Percentiles rank a stretch among this genome's conserved stretches.
Evolutionary conservation across 1,284 basidiomycete genomes (phyloP).

Genomic region (Leucoagaricus sp.): DNA sequence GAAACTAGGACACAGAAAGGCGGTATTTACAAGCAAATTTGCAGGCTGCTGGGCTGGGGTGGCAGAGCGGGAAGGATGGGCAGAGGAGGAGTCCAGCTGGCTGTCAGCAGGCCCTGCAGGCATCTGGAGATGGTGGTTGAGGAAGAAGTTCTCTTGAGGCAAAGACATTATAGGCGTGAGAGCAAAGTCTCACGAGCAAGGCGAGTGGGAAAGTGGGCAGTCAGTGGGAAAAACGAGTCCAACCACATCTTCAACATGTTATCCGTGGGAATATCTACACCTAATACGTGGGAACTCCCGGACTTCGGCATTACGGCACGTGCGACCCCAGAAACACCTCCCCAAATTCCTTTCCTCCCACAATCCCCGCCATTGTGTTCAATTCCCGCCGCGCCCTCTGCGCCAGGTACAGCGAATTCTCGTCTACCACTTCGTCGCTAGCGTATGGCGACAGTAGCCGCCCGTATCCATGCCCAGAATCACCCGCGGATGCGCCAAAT

Average conservation of each 20-base stretch:
- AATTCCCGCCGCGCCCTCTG: constrained; percentile 19
- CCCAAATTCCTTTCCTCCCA: background rate
- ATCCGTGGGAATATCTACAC: constrained; percentile 15
- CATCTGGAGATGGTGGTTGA: constrained; percentile 45
- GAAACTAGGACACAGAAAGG: constrained; percentile 23
- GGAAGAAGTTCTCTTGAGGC: constrained; percentile 40
- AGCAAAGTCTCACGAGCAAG: constrained; percentile 36
- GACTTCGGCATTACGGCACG: constrained; percentile 14
- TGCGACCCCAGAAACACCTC: constrained; percentile 8
- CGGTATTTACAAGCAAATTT: constrained; percentile 31
- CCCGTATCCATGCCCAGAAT: constrained; percentile 19
- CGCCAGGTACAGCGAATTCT: constrained; percentile 42
- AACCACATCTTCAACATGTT: constrained; percentile 19
- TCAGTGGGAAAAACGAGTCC: constrained; percentile 23
- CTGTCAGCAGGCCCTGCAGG: constrained; percentile 25
- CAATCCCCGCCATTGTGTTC: background rate
- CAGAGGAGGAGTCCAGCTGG: constrained; percentile 21
- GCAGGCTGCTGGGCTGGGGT: constrained; percentile 27
- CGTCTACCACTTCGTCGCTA: constrained; percentile 41
- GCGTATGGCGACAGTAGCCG: constrained; percentile 41
- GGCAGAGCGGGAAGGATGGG: constrained; percentile 24
- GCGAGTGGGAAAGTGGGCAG: constrained; percentile 23
- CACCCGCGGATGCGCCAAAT: constrained; percentile 6
- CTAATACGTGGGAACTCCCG: constrained; percentile 10
- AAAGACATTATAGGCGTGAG: constrained; percentile 39